These are phyloP conservation scores for Tylopilus plumbeoviolaceoides DNA, from an alignment of 768 basidiomycete genomes.

Conservation along the genomic window DNA sequence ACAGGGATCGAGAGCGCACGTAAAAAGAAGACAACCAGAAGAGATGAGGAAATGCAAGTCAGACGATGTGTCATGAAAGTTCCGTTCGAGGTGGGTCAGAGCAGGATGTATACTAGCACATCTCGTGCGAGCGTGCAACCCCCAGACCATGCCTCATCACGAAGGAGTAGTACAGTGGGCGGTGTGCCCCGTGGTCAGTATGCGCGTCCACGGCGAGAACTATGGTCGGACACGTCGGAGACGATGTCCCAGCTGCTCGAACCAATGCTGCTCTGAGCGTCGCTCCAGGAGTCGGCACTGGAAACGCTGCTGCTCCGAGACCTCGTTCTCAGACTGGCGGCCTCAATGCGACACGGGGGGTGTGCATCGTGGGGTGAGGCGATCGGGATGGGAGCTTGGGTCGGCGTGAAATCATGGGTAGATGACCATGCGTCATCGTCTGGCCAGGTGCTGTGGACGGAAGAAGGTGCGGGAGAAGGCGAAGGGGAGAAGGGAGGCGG, in stretches of 20 bases:
- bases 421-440: conserved; percentile 12
- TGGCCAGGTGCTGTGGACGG: not conserved
- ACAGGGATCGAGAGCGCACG: no score
- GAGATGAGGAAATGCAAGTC: no score
- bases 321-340: not conserved
- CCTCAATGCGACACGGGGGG: not conserved
- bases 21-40: no score
- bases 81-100: no score
- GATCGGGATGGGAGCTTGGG: not conserved
- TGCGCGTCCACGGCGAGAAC: no score
- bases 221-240: conserved; percentile 9
- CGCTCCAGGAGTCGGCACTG: conserved; percentile 25
- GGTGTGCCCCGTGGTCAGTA: not conserved
- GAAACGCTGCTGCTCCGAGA: conserved; percentile 15
- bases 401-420: not conserved
- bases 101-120: no score
- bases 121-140: no score
- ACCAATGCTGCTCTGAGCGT: conserved; percentile 20
- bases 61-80: no score
- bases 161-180: no score
- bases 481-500: conserved; percentile 21
- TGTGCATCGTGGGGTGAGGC: not conserved
- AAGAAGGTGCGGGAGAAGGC: conserved; percentile 12
- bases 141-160: no score
- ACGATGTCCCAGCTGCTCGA: conserved; percentile 26